These are phyloP conservation scores for Physcomitrellopsis africana DNA, from an alignment of 225 moss, liverwort and hornwort genomes.

Conservation along the genomic window DNA sequence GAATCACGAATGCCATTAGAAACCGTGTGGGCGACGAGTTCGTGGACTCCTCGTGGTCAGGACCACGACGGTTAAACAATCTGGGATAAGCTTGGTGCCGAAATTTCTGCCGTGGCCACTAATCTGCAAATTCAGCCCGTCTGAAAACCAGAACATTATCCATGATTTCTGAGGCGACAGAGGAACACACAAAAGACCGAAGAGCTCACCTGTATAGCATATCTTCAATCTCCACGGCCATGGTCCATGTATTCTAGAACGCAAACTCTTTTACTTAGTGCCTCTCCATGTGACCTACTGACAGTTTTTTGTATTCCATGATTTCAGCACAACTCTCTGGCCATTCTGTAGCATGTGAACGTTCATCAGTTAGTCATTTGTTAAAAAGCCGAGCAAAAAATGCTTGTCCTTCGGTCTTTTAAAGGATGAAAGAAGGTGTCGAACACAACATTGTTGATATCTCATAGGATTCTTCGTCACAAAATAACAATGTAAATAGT, in stretches of 20 bases:
- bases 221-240: slow-evolving; percentile 50
- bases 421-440: neutral
- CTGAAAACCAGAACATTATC: neutral
- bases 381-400: neutral
- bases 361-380: slow-evolving; percentile 37
- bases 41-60: slow-evolving; percentile 8
- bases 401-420: no score
- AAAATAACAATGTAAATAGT: neutral
- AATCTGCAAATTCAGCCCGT: neutral
- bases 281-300: slow-evolving; percentile 47
- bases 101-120: no score
- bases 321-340: slow-evolving; percentile 17
- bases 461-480: neutral
- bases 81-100: slow-evolving; percentile 19
- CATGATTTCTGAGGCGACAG: neutral
- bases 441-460: neutral
- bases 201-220: slow-evolving; percentile 45
- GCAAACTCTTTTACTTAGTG: slow-evolving; percentile 42
- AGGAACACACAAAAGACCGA: neutral
- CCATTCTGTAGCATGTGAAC: slow-evolving; percentile 48
- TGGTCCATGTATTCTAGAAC: slow-evolving; percentile 46
- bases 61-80: neutral
- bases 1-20: neutral
- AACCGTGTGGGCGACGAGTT: neutral
- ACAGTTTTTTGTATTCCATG: slow-evolving; percentile 27